Conservation (phyloP, 768 basidiomycete genomes). For the Cyathus striatus region DNA sequence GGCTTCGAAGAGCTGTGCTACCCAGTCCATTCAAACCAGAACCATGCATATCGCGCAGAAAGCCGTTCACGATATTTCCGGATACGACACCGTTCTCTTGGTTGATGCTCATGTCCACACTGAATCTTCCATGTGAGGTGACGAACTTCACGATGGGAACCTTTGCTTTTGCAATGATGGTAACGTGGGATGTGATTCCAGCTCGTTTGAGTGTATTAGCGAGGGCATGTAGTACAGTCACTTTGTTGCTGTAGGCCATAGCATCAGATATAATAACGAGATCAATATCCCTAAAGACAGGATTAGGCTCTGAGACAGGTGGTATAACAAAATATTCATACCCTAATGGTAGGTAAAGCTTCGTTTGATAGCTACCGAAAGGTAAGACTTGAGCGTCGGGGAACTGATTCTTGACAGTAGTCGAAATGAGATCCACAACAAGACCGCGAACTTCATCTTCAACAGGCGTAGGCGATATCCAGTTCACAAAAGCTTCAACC, state of each 20-base stretch:
- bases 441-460: constrained; percentile 85
- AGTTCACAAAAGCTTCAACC: constrained; percentile 77
- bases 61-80: constrained; percentile 75
- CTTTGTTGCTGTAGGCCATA: constrained; percentile 69
- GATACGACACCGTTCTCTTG: constrained; percentile 81
- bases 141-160: constrained; percentile 97
- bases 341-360: constrained; percentile 91
- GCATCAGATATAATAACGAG: constrained; percentile 79
- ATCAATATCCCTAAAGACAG: constrained; percentile 78
- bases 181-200: constrained; percentile 69
- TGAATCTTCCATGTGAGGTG: constrained; percentile 73
- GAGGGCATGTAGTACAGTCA: constrained; percentile 67
- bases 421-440: constrained; percentile 64
- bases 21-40: constrained; percentile 19
- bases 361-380: constrained; percentile 92
- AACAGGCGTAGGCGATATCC: constrained; percentile 79
- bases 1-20: constrained; percentile 68
- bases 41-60: constrained; percentile 57
- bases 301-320: constrained; percentile 10
- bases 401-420: constrained; percentile 59
- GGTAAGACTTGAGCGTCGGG: constrained; percentile 78
- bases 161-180: constrained; percentile 88
- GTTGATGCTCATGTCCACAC: constrained; percentile 93
- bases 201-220: constrained; percentile 73
- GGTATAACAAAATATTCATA: constrained; percentile 31